Conservation (phyloP, 139 green algal species). For the Ettlia oleoabundans region DNA sequence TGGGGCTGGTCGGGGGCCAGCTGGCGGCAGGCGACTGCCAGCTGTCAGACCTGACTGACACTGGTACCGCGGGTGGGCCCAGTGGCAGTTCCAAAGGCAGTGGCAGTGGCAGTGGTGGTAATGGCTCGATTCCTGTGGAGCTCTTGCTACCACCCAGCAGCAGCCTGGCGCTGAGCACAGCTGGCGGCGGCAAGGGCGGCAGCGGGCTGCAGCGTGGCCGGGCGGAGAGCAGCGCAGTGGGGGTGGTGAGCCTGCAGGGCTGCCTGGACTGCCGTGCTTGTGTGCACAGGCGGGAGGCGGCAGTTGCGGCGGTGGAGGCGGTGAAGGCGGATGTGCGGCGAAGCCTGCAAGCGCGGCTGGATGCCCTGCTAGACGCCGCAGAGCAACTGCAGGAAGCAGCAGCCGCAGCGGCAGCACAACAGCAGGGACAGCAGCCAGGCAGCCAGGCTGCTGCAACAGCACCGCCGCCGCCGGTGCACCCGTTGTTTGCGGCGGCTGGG, state of each 20-base stretch:
- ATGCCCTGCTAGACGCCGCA: conserved; percentile 32
- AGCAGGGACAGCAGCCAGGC: conserved; percentile 1
- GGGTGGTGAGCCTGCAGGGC: conserved; percentile 1
- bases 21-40: not conserved
- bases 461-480: conserved; percentile 3
- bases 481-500: not conserved
- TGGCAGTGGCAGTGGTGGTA: not conserved
- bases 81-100: no score
- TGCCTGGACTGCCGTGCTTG: conserved; percentile 39
- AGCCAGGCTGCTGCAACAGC: not conserved
- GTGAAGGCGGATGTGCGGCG: conserved; percentile 28
- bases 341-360: conserved; percentile 27
- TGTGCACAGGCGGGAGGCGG: conserved; percentile 31
- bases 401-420: not conserved
- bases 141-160: conserved; percentile 22
- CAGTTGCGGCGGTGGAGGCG: conserved; percentile 22
- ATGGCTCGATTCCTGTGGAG: not conserved
- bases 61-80: not conserved
- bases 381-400: conserved; percentile 28
- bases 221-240: not conserved
- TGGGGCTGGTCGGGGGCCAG: not conserved
- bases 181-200: conserved; percentile 11
- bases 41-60: not conserved
- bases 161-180: conserved; percentile 6
- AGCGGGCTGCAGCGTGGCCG: conserved; percentile 9